phyloP scores from a whole-genome alignment of 768 basidiomycete genomes.

The Suillus subluteus region DNA sequence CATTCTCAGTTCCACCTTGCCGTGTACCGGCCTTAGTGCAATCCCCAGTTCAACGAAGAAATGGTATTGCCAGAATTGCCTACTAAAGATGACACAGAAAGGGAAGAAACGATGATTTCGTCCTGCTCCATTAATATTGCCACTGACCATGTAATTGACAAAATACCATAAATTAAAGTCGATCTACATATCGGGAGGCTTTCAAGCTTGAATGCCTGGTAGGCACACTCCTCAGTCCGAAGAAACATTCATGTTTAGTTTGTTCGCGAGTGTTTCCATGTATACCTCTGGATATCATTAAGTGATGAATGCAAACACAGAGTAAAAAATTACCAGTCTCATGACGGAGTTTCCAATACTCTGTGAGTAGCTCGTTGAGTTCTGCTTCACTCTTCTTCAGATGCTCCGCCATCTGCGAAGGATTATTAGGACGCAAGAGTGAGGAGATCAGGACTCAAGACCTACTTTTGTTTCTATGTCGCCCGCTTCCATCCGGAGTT shows the following conservation, averaged over 20 bases:
- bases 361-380: slow-evolving; percentile 77
- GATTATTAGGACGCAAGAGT: background rate
- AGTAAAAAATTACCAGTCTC: slow-evolving; percentile 59
- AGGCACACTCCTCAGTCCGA: slow-evolving; percentile 22
- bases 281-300: slow-evolving; percentile 62
- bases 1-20: slow-evolving; percentile 72
- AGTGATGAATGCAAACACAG: slow-evolving; percentile 1
- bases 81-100: slow-evolving; percentile 37
- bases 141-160: background rate
- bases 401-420: slow-evolving; percentile 73
- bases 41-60: slow-evolving; percentile 57
- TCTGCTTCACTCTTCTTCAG: slow-evolving; percentile 75
- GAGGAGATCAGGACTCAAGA: slow-evolving; percentile 7
- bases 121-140: background rate
- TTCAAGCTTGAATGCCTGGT: background rate
- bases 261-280: slow-evolving; percentile 86
- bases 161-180: background rate
- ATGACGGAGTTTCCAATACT: slow-evolving; percentile 83
- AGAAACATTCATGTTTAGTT: slow-evolving; percentile 62
- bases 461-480: slow-evolving; percentile 67
- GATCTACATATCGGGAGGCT: background rate
- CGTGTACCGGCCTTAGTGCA: slow-evolving; percentile 62
- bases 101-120: slow-evolving; percentile 33
- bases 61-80: slow-evolving; percentile 78
- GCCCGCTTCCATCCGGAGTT: slow-evolving; percentile 70